Conservation (phyloP, 1,139 yeast species). For the Geotrichum phurueaensis region DNA sequence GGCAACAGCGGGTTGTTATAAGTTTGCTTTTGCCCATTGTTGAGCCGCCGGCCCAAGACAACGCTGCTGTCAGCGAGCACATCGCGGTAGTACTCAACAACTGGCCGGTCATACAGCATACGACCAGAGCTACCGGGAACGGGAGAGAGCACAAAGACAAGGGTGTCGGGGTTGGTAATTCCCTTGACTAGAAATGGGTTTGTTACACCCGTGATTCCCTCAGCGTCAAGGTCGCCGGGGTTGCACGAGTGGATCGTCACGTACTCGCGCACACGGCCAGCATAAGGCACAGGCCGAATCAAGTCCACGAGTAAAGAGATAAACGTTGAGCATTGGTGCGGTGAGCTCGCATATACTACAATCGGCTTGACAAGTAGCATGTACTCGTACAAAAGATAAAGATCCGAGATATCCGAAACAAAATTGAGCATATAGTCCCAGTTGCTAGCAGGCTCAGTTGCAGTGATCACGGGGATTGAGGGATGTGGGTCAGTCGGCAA, state of each 20-base stretch:
- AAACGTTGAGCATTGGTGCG: constrained; percentile 26
- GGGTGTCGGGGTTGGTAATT: constrained; percentile 11
- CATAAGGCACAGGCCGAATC: constrained; percentile 24
- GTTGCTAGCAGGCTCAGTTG: constrained; percentile 19
- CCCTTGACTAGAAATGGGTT: constrained; percentile 25
- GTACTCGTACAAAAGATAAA: constrained; percentile 27
- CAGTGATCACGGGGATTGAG: constrained; percentile 9
- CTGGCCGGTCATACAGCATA: background rate
- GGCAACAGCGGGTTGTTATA: background rate
- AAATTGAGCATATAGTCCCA: constrained; percentile 21
- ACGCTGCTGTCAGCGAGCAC: background rate
- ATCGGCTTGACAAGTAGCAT: constrained; percentile 24
- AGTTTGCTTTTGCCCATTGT: background rate
- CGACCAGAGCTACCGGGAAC: background rate
- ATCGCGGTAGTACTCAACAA: background rate
- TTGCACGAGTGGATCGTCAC: constrained; percentile 26
- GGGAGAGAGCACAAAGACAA: constrained; percentile 3
- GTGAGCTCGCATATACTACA: constrained; percentile 24
- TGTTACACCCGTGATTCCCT: constrained; percentile 26
- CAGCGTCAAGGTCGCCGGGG: constrained; percentile 6
- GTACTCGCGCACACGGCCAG: constrained; percentile 24
- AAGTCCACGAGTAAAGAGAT: constrained; percentile 23
- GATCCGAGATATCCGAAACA: constrained; percentile 21
- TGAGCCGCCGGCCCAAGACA: constrained; percentile 1
- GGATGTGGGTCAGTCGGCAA: background rate